Conservation (phyloP, 805 yeast genomes). For the Candida piceae region DNA sequence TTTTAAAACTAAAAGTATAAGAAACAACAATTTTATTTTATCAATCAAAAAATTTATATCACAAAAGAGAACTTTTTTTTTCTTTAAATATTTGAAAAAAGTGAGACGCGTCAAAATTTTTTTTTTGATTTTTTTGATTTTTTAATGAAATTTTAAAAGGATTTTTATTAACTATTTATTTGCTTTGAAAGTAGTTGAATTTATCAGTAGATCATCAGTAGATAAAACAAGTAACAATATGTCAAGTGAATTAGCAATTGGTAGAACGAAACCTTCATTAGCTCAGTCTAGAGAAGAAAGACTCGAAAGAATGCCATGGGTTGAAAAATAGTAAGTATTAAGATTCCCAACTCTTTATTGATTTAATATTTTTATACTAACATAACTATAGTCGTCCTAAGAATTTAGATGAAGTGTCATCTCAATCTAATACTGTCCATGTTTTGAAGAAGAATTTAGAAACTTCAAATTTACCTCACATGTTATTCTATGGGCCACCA, state of each 20-base stretch:
- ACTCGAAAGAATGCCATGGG: slow-evolving; percentile 75
- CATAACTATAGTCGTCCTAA: slow-evolving; percentile 61
- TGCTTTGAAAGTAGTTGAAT: too few relatives aligned
- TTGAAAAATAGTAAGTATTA: slow-evolving; percentile 69
- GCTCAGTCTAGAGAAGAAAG: slow-evolving; percentile 28
- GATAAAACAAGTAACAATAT: too few relatives aligned
- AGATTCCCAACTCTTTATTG: too few relatives aligned
- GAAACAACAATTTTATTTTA: too few relatives aligned
- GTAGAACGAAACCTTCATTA: slow-evolving; percentile 14
- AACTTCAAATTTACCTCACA: slow-evolving; percentile 83
- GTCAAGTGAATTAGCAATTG: neutral
- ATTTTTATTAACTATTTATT: too few relatives aligned
- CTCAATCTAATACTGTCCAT: slow-evolving; percentile 85
- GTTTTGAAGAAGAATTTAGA: slow-evolving; percentile 75
- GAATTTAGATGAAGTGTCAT: slow-evolving; percentile 77
- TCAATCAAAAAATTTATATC: too few relatives aligned
- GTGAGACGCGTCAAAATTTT: neutral
- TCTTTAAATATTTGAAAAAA: too few relatives aligned
- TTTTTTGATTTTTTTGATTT: neutral
- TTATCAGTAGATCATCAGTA: too few relatives aligned
- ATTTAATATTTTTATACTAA: slow-evolving; percentile 1
- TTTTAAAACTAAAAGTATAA: too few relatives aligned
- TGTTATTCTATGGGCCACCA: slow-evolving; percentile 91
- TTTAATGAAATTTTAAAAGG: too few relatives aligned
- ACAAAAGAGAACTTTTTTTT: too few relatives aligned